Conservation (phyloP, 176 grass and related monocot species). For the Oryza officinalis region DNA sequence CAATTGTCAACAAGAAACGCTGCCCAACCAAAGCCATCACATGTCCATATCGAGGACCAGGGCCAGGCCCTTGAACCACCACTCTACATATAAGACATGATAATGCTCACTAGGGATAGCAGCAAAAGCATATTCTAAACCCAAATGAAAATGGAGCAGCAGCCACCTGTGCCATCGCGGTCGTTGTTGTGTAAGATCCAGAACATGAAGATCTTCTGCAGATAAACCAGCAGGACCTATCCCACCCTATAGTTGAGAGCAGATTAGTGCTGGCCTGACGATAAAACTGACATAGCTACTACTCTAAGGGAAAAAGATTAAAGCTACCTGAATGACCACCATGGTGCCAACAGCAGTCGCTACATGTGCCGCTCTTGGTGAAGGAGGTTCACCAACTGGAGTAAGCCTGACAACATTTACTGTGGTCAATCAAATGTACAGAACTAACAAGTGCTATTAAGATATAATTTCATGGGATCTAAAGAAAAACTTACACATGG, state of each 20-base stretch:
- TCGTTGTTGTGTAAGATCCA: constrained; percentile 85
- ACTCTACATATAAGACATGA: constrained; percentile 54
- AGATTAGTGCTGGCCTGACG: background rate
- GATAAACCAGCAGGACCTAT: constrained; percentile 96
- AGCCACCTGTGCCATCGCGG: constrained; percentile 94
- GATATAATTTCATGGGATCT: constrained; percentile 5
- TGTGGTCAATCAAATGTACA: background rate
- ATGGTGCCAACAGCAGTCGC: constrained; percentile 98
- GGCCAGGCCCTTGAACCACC: constrained; percentile 94
- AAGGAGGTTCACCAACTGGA: constrained; percentile 92
- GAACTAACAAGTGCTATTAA: constrained; percentile 8
- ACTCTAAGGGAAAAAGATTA: background rate
- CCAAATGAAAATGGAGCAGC: constrained; percentile 13
- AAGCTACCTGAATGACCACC: constrained; percentile 96
- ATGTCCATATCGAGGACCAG: constrained; percentile 94
- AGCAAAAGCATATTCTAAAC: background rate
- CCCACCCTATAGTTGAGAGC: constrained; percentile 66
- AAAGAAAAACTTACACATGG: constrained; percentile 5
- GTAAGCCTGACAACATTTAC: constrained; percentile 64
- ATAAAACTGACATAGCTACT: background rate
- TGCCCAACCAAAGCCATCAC: constrained; percentile 98
- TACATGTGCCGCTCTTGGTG: constrained; percentile 97
- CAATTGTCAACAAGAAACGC: constrained; percentile 91
- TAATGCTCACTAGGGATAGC: constrained; percentile 28
- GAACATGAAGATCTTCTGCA: constrained; percentile 97